phyloP scores from a whole-genome alignment of 2,329 filamentous ascomycete species.

The Aspergillus awamori region DNA sequence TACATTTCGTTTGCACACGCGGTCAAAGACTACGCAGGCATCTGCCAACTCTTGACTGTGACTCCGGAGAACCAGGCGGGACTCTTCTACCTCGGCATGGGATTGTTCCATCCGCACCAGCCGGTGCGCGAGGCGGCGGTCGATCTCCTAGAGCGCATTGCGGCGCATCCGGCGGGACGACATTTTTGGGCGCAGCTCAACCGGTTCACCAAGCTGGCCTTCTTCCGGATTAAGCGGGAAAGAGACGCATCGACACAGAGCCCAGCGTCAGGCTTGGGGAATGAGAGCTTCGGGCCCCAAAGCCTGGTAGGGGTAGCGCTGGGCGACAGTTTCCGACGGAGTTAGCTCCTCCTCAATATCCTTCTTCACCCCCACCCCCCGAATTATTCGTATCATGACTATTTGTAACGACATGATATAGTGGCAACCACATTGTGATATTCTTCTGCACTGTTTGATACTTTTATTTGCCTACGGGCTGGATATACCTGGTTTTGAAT shows the following conservation, averaged over 20 bases:
- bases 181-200: slow-evolving; percentile 91
- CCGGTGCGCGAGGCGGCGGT: slow-evolving; percentile 78
- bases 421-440: neutral
- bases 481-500: slow-evolving; percentile 17
- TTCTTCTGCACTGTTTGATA: slow-evolving; percentile 12
- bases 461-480: slow-evolving; percentile 8
- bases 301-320: slow-evolving; percentile 43
- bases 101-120: slow-evolving; percentile 84
- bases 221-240: slow-evolving; percentile 74
- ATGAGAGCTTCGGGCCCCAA: slow-evolving; percentile 34
- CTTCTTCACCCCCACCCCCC: neutral
- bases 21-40: slow-evolving; percentile 79
- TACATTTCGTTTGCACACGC: slow-evolving; percentile 78
- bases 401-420: slow-evolving; percentile 4
- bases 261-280: slow-evolving; percentile 26
- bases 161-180: slow-evolving; percentile 83
- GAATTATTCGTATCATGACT: neutral
- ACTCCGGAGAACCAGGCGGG: slow-evolving; percentile 84
- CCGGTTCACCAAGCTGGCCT: slow-evolving; percentile 85
- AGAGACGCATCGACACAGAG: slow-evolving; percentile 39
- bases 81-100: slow-evolving; percentile 86
- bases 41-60: slow-evolving; percentile 79
- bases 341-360: slow-evolving; percentile 14
- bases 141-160: slow-evolving; percentile 78
- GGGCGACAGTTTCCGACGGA: slow-evolving; percentile 32